A percentile compares a stretch with the other conserved stretches of the same genome.
phyloP scores from a whole-genome alignment of 2,329 filamentous ascomycete species.

The Amauroascus verrucosus region DNA sequence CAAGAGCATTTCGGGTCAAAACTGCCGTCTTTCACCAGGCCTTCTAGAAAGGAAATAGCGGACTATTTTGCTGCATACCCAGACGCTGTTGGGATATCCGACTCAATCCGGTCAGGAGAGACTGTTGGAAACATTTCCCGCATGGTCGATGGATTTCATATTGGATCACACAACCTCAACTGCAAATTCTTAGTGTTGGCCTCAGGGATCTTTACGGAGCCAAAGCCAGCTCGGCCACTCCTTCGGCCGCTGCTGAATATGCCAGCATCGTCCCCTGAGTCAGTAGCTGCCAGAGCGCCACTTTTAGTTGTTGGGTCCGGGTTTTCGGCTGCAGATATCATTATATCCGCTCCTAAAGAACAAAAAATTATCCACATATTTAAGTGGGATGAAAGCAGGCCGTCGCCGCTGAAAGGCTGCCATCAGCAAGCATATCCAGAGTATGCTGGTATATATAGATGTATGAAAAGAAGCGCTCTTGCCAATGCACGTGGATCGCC shows the following conservation, averaged over 20 bases:
- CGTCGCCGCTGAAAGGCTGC: slow-evolving; percentile 49
- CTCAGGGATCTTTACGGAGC: slow-evolving; percentile 49
- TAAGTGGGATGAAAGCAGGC: slow-evolving; percentile 46
- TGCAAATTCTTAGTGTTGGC: slow-evolving; percentile 50
- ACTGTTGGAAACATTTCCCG: slow-evolving; percentile 38
- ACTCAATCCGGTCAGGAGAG: slow-evolving; percentile 37
- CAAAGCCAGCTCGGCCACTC: slow-evolving; percentile 42
- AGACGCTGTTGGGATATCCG: slow-evolving; percentile 41
- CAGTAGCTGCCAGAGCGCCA: slow-evolving; percentile 25
- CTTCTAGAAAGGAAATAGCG: slow-evolving; percentile 45
- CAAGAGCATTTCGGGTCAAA: slow-evolving; percentile 31
- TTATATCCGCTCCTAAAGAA: slow-evolving; percentile 43
- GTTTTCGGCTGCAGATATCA: slow-evolving; percentile 52
- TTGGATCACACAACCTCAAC: slow-evolving; percentile 42
- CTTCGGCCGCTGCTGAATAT: slow-evolving; percentile 38
- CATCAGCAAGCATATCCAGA: slow-evolving; percentile 54
- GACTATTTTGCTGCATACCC: slow-evolving; percentile 48
- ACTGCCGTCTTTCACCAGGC: slow-evolving; percentile 45
- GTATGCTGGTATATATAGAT: slow-evolving; percentile 49
- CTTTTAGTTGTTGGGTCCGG: slow-evolving; percentile 51
- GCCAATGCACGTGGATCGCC: slow-evolving; percentile 6
- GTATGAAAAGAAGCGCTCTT: slow-evolving; percentile 47
- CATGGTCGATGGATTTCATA: slow-evolving; percentile 39
- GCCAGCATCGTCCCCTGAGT: slow-evolving; percentile 14
- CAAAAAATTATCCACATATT: slow-evolving; percentile 50